Base-by-base conservation (phyloP, 2,329 filamentous ascomycete genomes). In the Ustilaginoidea virens region DNA sequence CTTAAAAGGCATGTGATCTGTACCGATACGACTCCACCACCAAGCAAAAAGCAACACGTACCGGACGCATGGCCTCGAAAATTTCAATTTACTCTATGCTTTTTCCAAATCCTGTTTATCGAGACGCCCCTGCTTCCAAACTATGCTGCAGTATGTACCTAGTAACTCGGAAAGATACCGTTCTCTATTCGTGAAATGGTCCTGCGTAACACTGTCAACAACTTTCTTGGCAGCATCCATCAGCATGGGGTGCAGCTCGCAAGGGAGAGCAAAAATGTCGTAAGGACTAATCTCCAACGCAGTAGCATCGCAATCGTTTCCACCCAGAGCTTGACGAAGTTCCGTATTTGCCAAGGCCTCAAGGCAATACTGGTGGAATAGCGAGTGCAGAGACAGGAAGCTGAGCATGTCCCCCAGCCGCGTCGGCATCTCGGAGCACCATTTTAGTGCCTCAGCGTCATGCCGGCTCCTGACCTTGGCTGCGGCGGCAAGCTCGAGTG, bases 91-190 rank as follows among this genome's bases (percentile, higher is more conserved):
- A n/a, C n/a, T n/a, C n/a, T n/a, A n/a, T n/a, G n/a, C n/a, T n/a
- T n/a, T n/a, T n/a, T n/a, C n/a, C n/a, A 8, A 25, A 25, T 8
- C 14, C 13, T 12, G 13, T 5, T 27, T 17, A n/a, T n/a, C 16
- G 16, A 11, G 16, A 13, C 12, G 7, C 8, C 16, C 17, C 7
- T 13, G n/a, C n/a, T 19, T 15, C n/a, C 7, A 13, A 7, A 13
- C 17, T 17, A 32, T 18, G 7, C 22, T 21, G 29, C 35, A 38
- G n/a, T 40, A 42, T 1, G 38, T 39, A 12, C 41, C 41, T 7
- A 43, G 31, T 14, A 43, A 15, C 27, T 43, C 41, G 3, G 41
- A 36, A 8, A 39, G 30, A 27, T 40, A 39, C 5, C 41, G 35
- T 30, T 42, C 35, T 10, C 37, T 32, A 23, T 42, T 33, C 17